Percentiles rank a stretch among this genome's conserved stretches.
Conservation (phyloP, 257 asterid genomes). For the Solanum virginianum region DNA sequence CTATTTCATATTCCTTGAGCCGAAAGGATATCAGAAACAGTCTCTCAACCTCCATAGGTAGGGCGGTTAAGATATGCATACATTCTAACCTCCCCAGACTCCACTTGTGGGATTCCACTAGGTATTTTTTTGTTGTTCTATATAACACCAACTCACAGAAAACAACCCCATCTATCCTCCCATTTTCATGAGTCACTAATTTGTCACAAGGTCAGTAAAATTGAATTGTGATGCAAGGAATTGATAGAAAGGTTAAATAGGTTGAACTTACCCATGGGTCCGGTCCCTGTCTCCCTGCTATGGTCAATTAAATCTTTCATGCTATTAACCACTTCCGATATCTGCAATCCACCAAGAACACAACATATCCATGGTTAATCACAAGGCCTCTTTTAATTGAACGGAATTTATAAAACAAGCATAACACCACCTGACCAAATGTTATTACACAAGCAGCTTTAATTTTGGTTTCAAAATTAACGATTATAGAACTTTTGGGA, state of each 20-base stretch:
- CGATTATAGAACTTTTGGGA: not conserved
- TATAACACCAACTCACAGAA: not conserved
- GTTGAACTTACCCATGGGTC: constrained; percentile 89
- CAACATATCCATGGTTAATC: not conserved
- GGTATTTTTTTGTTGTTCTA: not conserved
- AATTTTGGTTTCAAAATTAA: not conserved
- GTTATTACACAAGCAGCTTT: not conserved
- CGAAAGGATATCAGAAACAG: not conserved
- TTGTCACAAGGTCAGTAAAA: not conserved
- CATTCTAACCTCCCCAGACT: not conserved
- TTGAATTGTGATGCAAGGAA: not conserved
- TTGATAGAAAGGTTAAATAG: not conserved
- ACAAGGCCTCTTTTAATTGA: not conserved
- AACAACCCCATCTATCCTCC: not conserved
- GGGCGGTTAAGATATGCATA: not conserved
- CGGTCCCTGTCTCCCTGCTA: constrained; percentile 74
- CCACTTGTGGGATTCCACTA: not conserved
- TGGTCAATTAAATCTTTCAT: constrained; percentile 98
- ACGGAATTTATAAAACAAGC: not conserved
- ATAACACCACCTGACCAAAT: not conserved
- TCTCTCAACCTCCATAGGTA: not conserved
- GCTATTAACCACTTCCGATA: constrained; percentile 99
- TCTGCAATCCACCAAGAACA: constrained; percentile 21
- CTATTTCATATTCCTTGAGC: not conserved
- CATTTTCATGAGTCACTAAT: not conserved